These are phyloP conservation scores for Lactarius akahatsu DNA, from an alignment of 768 basidiomycete genomes.

Conservation along the genomic window DNA sequence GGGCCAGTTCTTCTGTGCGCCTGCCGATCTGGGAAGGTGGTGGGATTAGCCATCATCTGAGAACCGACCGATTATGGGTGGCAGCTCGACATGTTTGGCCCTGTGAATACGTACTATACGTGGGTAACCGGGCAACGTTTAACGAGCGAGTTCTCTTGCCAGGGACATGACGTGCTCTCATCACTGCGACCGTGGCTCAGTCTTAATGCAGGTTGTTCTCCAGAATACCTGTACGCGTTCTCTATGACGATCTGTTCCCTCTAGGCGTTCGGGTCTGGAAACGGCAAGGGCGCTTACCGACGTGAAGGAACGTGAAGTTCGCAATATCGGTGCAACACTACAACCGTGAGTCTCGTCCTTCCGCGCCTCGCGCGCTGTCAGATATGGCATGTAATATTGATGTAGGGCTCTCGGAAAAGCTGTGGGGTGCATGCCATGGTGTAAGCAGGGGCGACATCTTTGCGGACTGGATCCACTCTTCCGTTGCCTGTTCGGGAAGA, in stretches of 20 bases:
- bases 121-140: neutral
- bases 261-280: neutral
- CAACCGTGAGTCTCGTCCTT: neutral
- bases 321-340: neutral
- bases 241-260: neutral
- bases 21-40: neutral
- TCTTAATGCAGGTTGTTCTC: neutral
- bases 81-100: neutral
- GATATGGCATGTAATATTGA: neutral
- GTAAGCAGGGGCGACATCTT: neutral
- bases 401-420: neutral
- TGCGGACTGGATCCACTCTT: neutral
- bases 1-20: neutral
- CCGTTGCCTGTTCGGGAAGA: slow-evolving; percentile 1
- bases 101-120: too few relatives aligned
- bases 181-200: neutral
- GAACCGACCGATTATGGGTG: neutral
- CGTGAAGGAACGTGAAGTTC: neutral
- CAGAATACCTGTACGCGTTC: neutral
- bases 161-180: neutral
- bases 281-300: neutral
- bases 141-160: neutral
- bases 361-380: neutral
- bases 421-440: neutral
- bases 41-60: neutral